A percentile compares a stretch with the other conserved stretches of the same genome.
These are phyloP conservation scores for Fragilaria crotonensis DNA, from an alignment of 108 stramenopile species.

Conservation along the genomic window DNA sequence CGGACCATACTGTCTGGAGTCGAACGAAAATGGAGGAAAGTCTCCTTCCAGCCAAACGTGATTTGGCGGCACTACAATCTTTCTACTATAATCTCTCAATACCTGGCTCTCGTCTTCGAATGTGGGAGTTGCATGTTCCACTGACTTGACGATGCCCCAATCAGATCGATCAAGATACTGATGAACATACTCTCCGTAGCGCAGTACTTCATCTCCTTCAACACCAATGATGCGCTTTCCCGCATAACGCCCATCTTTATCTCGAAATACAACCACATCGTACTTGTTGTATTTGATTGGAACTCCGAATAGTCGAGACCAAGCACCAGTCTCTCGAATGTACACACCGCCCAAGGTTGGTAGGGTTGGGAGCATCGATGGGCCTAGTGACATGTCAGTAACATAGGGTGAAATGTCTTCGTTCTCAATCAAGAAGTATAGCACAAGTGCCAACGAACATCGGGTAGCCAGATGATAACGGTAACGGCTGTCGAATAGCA, in stretches of 20 bases:
- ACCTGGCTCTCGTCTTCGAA: background rate
- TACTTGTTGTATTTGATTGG: slow-evolving; percentile 17
- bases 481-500: too few relatives aligned
- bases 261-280: slow-evolving; percentile 51
- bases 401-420: slow-evolving; percentile 45
- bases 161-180: slow-evolving; percentile 22
- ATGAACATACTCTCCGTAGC: slow-evolving; percentile 51
- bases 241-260: slow-evolving; percentile 18
- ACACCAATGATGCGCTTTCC: slow-evolving; percentile 73
- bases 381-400: slow-evolving; percentile 44
- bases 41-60: slow-evolving; percentile 95
- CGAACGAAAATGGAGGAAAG: slow-evolving; percentile 83
- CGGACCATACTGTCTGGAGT: slow-evolving; percentile 88
- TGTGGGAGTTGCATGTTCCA: background rate
- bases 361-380: slow-evolving; percentile 78
- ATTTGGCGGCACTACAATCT: slow-evolving; percentile 54
- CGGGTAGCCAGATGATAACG: background rate
- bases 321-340: slow-evolving; percentile 30
- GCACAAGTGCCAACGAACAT: slow-evolving; percentile 17
- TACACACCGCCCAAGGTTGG: slow-evolving; percentile 53
- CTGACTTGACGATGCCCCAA: slow-evolving; percentile 16
- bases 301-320: slow-evolving; percentile 20
- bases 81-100: background rate
- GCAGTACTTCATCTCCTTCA: slow-evolving; percentile 42
- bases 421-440: slow-evolving; percentile 10